phyloP scores from a whole-genome alignment of 2,329 filamentous ascomycete genomes.

The Penicillium sp. region DNA sequence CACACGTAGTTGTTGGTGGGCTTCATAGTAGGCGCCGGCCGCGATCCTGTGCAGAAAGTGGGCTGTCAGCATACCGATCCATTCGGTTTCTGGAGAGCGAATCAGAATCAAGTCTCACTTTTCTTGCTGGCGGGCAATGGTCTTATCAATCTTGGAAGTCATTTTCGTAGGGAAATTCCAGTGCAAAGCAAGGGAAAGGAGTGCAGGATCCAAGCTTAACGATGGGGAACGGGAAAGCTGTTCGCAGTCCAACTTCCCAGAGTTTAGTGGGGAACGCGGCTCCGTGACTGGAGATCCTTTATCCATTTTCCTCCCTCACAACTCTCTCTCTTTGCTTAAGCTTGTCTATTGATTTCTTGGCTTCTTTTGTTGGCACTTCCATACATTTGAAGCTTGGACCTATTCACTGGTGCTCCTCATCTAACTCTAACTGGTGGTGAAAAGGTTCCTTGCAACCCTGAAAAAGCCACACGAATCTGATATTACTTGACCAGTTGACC shows the following conservation, averaged over 20 bases:
- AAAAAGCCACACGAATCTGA: neutral
- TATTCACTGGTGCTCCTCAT: neutral
- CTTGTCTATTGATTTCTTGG: neutral
- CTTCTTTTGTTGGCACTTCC: neutral
- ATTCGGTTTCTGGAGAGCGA: neutral
- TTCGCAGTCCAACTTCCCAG: conserved; percentile 10
- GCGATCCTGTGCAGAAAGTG: conserved; percentile 61
- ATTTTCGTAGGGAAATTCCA: conserved; percentile 21
- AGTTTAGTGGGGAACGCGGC: conserved; percentile 5
- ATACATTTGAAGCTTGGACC: neutral
- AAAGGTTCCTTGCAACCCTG: neutral
- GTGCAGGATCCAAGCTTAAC: neutral
- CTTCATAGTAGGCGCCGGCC: conserved; percentile 95
- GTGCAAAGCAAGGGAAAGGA: neutral
- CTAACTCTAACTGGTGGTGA: neutral
- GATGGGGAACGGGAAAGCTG: conserved; percentile 10
- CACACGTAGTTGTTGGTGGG: conserved; percentile 95
- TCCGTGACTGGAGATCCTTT: neutral
- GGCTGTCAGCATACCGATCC: conserved; percentile 14
- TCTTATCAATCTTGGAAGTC: conserved; percentile 63
- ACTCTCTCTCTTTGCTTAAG: neutral
- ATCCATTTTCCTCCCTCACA: neutral
- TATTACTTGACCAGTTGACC: neutral
- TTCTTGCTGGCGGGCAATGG: conserved; percentile 73
- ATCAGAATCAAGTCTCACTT: conserved; percentile 53